Conservation (phyloP, 1,139 yeast genomes). For the Nematodospora anomalae region DNA sequence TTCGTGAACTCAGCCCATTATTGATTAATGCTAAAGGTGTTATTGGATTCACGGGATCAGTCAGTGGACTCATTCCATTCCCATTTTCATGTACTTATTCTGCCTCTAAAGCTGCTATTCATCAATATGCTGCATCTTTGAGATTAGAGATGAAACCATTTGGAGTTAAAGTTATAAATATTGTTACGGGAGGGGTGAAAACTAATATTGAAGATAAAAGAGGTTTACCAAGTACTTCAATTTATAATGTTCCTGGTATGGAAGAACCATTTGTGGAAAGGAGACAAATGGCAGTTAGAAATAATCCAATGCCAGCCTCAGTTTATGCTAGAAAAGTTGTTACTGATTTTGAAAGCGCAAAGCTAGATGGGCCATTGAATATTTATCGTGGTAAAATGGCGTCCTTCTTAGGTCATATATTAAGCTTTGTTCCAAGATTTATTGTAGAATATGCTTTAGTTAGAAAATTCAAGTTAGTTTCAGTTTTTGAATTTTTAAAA, state of each 20-base stretch:
- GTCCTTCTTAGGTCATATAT: conserved; percentile 32
- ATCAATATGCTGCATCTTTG: conserved; percentile 62
- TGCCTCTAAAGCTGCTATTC: conserved; percentile 76
- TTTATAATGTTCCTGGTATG: conserved; percentile 53
- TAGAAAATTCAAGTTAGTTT: conserved; percentile 48
- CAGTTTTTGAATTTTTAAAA: conserved; percentile 23
- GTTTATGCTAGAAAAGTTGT: conserved; percentile 57
- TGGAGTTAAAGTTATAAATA: conserved; percentile 60
- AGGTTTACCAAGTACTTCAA: conserved; percentile 54
- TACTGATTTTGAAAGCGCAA: conserved; percentile 44
- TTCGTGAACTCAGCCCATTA: conserved; percentile 57
- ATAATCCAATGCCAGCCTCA: conserved; percentile 59
- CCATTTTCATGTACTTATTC: conserved; percentile 72
- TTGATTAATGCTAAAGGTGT: conserved; percentile 69
- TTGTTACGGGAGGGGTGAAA: conserved; percentile 54
- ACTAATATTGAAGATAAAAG: conserved; percentile 60
- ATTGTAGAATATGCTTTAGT: conserved; percentile 46
- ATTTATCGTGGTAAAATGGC: conserved; percentile 58
- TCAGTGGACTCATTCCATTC: conserved; percentile 65
- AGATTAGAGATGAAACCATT: conserved; percentile 71
- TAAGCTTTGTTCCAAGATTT: conserved; percentile 47
- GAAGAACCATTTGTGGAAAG: conserved; percentile 50
- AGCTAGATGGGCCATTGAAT: conserved; percentile 41
- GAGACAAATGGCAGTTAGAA: conserved; percentile 59
- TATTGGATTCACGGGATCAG: conserved; percentile 73